These are phyloP conservation scores for Ambrosia trifida DNA, from an alignment of 129 eudicot genomes.

Conservation along the genomic window DNA sequence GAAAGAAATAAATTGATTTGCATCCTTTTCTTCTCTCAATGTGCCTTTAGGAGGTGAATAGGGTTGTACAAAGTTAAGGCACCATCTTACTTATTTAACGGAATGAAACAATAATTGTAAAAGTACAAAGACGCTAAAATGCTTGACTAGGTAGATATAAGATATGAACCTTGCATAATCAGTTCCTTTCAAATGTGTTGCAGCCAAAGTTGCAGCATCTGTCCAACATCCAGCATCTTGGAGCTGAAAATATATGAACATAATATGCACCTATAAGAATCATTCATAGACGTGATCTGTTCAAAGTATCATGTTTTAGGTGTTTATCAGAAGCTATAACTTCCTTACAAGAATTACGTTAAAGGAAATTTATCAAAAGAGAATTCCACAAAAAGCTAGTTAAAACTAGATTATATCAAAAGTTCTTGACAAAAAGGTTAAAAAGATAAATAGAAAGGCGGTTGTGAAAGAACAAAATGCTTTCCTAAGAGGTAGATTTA, in stretches of 20 bases:
- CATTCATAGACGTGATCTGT: not conserved
- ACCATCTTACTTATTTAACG: not conserved
- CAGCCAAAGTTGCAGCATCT: conserved; percentile 99
- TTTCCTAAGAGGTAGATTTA: too few species aligned
- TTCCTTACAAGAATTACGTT: not conserved
- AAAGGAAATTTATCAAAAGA: not conserved
- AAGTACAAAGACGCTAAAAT: not conserved
- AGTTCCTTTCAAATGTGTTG: conserved; percentile 92
- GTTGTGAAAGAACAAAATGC: too few species aligned
- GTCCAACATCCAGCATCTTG: conserved; percentile 99
- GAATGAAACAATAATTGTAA: not conserved
- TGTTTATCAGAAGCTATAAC: not conserved
- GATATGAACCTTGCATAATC: conserved; percentile 84
- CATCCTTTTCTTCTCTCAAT: not conserved
- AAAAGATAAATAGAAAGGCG: too few species aligned
- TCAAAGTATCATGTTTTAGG: conserved; percentile 3
- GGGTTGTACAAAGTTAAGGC: not conserved
- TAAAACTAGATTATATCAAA: not conserved
- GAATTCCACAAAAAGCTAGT: not conserved
- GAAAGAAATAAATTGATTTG: not conserved
- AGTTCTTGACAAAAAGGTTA: too few species aligned
- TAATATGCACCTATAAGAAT: conserved; percentile 20
- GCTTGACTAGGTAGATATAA: conserved; percentile 19
- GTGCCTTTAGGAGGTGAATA: conserved; percentile 4
- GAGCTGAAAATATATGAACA: conserved; percentile 49